Conservation (phyloP, 768 basidiomycete genomes). For the Trametes maxima region DNA sequence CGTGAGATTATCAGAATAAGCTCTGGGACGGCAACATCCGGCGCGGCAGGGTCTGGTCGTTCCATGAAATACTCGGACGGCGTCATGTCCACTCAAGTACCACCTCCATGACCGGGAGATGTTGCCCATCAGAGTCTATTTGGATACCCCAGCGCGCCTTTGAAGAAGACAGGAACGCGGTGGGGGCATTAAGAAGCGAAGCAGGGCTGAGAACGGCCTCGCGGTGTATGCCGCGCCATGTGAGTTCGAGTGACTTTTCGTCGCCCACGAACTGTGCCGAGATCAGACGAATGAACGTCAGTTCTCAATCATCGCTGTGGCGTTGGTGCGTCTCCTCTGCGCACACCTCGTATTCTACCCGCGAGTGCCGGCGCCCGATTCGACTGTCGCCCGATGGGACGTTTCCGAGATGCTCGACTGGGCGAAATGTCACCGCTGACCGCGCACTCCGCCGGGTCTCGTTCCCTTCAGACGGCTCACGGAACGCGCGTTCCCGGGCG, state of each 20-base stretch:
- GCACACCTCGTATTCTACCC: neutral
- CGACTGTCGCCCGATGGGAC: conserved; percentile 6
- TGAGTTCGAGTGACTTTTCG: conserved; percentile 6
- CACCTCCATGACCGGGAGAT: conserved; percentile 7
- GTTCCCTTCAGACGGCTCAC: conserved; percentile 12
- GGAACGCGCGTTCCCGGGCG: conserved; percentile 8
- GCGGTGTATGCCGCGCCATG: conserved; percentile 12
- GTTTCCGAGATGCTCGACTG: conserved; percentile 1
- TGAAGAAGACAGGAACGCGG: conserved; percentile 7
- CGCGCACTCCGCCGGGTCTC: conserved; percentile 3
- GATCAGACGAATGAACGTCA: conserved; percentile 19
- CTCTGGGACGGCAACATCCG: conserved; percentile 10
- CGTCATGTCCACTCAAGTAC: conserved; percentile 11
- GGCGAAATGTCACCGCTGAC: conserved; percentile 8
- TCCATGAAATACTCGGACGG: neutral
- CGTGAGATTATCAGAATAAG: conserved; percentile 8
- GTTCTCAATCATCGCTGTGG: conserved; percentile 21
- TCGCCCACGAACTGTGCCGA: conserved; percentile 12
- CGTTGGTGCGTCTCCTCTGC: conserved; percentile 2
- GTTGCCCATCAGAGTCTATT: conserved; percentile 7
- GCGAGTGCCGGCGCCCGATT: conserved; percentile 3
- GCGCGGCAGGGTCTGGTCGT: neutral
- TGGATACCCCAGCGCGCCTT: conserved; percentile 1
- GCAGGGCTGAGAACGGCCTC: conserved; percentile 8
- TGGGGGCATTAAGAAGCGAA: conserved; percentile 21